A percentile compares a stretch with the other conserved stretches of the same genome.
These are phyloP conservation scores for Heterobasidion irregulare DNA, from an alignment of 1,284 basidiomycete species.

Conservation along the genomic window DNA sequence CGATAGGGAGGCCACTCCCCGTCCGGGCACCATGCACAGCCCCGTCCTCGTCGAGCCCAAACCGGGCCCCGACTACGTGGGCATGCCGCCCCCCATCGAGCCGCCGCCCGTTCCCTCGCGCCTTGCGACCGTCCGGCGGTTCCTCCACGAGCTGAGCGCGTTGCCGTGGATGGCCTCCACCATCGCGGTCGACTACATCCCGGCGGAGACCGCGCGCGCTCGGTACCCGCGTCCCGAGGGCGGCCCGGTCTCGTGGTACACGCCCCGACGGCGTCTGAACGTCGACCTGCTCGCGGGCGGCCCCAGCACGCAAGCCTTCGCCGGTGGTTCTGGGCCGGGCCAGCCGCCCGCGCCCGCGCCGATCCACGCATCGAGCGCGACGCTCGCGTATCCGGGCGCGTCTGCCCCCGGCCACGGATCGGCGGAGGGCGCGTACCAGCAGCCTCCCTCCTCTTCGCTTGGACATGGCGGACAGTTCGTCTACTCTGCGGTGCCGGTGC, in stretches of 20 bases:
- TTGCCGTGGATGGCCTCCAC: constrained; percentile 24
- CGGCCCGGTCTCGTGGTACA: constrained; percentile 23
- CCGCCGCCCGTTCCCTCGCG: constrained; percentile 17
- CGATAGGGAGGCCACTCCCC: constrained; percentile 3
- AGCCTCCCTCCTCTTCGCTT: constrained; percentile 10
- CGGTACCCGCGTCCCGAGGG: constrained; percentile 12
- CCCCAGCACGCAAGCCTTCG: constrained; percentile 7
- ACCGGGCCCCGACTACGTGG: constrained; percentile 22
- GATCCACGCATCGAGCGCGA: constrained; percentile 9
- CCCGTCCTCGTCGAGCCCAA: constrained; percentile 17
- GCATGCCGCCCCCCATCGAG: constrained; percentile 18
- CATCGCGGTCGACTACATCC: constrained; percentile 21
- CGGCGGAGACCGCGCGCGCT: constrained; percentile 18
- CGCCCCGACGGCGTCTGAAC: constrained; percentile 16
- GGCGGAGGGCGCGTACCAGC: constrained; percentile 7
- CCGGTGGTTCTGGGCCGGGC: constrained; percentile 4
- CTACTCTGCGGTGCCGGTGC: not conserved
- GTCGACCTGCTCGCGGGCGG: constrained; percentile 20
- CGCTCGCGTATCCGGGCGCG: constrained; percentile 6
- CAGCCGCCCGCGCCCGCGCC: constrained; percentile 4
- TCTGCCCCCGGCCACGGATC: constrained; percentile 5
- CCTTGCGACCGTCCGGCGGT: constrained; percentile 19
- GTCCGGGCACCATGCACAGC: constrained; percentile 5
- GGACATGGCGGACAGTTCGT: not conserved
- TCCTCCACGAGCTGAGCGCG: constrained; percentile 20